phyloP scores from a whole-genome alignment of 2,329 filamentous ascomycete species.

The Didymella sp. region DNA sequence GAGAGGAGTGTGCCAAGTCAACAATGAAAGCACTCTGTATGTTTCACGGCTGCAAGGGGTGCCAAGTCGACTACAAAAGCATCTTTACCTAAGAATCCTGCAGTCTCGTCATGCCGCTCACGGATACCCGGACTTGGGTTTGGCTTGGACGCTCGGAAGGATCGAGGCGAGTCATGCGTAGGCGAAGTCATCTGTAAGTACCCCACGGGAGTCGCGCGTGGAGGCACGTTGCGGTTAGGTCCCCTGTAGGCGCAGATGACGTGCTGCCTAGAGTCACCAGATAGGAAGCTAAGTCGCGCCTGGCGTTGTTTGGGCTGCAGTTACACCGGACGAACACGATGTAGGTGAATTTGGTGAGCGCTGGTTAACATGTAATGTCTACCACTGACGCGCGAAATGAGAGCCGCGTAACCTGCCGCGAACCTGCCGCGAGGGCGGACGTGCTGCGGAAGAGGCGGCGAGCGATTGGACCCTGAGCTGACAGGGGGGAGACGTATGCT shows the following conservation, averaged over 20 bases:
- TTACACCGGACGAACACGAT: not conserved
- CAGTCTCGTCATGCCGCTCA: not conserved
- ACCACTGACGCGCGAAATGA: not conserved
- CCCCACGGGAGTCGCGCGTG: constrained; percentile 11
- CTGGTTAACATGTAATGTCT: too few relatives aligned
- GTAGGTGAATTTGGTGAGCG: too few relatives aligned
- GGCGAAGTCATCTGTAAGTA: constrained; percentile 9
- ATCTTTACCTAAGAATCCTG: not conserved
- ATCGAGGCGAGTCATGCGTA: constrained; percentile 12
- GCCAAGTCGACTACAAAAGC: not conserved
- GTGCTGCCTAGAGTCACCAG: constrained; percentile 6
- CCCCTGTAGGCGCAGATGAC: constrained; percentile 9
- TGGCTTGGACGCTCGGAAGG: not conserved
- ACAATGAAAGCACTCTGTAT: not conserved
- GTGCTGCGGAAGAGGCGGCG: not conserved
- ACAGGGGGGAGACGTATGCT: not conserved
- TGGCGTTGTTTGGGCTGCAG: not conserved
- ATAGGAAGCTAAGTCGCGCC: not conserved
- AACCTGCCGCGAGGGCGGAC: not conserved
- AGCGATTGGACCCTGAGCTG: not conserved
- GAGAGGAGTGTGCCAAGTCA: too few relatives aligned
- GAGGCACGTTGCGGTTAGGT: not conserved
- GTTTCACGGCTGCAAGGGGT: not conserved
- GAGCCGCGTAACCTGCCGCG: too few relatives aligned
- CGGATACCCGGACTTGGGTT: not conserved